Evolutionary conservation across 2,329 filamentous ascomycete genomes (phyloP).

Genomic region (Fusarium kyushuense): DNA sequence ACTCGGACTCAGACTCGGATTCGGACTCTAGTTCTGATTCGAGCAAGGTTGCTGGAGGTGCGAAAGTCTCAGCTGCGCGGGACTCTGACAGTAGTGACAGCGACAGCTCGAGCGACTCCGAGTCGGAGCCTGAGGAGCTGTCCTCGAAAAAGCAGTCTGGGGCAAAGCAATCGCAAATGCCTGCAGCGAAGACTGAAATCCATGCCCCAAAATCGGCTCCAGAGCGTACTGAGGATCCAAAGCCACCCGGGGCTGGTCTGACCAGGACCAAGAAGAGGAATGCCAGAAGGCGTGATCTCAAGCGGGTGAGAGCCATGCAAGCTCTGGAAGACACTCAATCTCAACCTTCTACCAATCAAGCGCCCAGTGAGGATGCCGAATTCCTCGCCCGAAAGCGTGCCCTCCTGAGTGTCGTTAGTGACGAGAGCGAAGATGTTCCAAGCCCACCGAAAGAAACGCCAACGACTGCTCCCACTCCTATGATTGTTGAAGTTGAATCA

Average conservation of each 20-base stretch:
- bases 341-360: constrained; percentile 23
- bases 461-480: neutral
- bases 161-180: neutral
- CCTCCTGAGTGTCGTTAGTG: constrained; percentile 51
- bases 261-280: constrained; percentile 65
- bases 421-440: constrained; percentile 21
- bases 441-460: constrained; percentile 7
- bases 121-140: constrained; percentile 53
- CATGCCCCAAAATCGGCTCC: constrained; percentile 7
- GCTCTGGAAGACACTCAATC: constrained; percentile 34
- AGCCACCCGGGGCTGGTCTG: constrained; percentile 54
- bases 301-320: constrained; percentile 38
- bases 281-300: constrained; percentile 59
- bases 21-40: constrained; percentile 19
- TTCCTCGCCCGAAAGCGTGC: constrained; percentile 57
- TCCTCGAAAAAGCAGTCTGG: constrained; percentile 51
- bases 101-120: constrained; percentile 38
- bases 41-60: neutral
- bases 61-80: constrained; percentile 23
- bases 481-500: constrained; percentile 10
- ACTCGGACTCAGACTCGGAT: constrained; percentile 1
- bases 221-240: constrained; percentile 25
- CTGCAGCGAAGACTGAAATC: neutral
- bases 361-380: constrained; percentile 41
- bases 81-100: constrained; percentile 35